phyloP scores from a whole-genome alignment of 805 yeast genomes.

The Saccharomycopsis babjevae region DNA sequence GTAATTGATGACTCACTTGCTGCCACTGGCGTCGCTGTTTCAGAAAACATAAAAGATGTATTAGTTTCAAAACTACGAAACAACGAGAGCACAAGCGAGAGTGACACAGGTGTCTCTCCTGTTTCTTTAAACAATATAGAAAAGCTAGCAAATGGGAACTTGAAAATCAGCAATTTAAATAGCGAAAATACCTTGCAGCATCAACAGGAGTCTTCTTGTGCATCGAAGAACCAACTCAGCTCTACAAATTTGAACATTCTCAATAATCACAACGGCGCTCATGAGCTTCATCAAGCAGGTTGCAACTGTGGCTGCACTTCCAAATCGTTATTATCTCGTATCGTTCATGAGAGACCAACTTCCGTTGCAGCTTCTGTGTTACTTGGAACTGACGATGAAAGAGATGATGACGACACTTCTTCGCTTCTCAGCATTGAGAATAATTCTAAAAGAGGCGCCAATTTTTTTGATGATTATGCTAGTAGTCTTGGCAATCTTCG shows the following conservation, averaged over 20 bases:
- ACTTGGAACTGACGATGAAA: conserved; percentile 38
- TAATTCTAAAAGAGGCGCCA: conserved; percentile 9
- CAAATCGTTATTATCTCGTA: conserved; percentile 30
- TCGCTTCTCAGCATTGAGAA: conserved; percentile 22
- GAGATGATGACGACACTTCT: conserved; percentile 29
- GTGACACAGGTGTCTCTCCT: not conserved
- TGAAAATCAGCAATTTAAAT: not conserved
- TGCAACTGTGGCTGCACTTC: conserved; percentile 45
- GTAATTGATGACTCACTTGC: not conserved
- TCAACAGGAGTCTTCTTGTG: not conserved
- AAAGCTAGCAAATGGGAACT: not conserved
- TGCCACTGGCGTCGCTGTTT: not conserved
- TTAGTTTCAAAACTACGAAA: not conserved
- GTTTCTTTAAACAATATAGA: not conserved
- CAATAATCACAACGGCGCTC: conserved; percentile 24
- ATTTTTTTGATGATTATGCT: conserved; percentile 13
- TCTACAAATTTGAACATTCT: conserved; percentile 28
- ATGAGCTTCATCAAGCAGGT: conserved; percentile 35
- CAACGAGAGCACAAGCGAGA: not conserved
- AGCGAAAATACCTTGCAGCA: not conserved
- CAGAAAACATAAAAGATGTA: not conserved
- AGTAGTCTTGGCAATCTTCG: conserved; percentile 11
- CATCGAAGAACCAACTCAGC: conserved; percentile 20
- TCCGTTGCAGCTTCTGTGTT: conserved; percentile 53
- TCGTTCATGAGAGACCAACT: conserved; percentile 54